Evolutionary conservation across 1,284 basidiomycete species (phyloP).

Genomic region (Rhodotorula sp.): DNA sequence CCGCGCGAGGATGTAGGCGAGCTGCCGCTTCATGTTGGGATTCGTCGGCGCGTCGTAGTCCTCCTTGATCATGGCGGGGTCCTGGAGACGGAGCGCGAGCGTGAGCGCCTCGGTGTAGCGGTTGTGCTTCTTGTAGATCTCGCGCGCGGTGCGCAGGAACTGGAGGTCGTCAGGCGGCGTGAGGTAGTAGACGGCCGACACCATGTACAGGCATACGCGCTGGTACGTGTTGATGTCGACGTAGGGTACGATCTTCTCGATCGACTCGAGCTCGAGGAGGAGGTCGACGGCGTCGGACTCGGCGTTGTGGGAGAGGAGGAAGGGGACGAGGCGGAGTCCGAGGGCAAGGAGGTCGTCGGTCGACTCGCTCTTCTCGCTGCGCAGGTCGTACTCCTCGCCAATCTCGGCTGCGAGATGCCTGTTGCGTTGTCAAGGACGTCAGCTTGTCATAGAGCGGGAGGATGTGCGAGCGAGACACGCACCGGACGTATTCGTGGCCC

Average conservation of each 20-base stretch:
- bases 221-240: conserved; percentile 84
- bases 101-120: conserved; percentile 90
- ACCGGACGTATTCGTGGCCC: conserved; percentile 95
- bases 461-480: not conserved
- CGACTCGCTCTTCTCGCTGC: conserved; percentile 57
- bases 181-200: conserved; percentile 88
- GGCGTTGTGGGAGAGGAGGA: conserved; percentile 91
- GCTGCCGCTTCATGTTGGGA: conserved; percentile 91
- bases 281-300: conserved; percentile 98
- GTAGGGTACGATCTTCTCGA: conserved; percentile 71
- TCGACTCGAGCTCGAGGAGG: conserved; percentile 89
- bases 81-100: conserved; percentile 82
- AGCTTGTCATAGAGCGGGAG: not conserved
- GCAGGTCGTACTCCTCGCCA: conserved; percentile 81
- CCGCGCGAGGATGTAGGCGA: conserved; percentile 89
- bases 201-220: conserved; percentile 97
- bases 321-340: conserved; percentile 83
- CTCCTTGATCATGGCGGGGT: conserved; percentile 73
- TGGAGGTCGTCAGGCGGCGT: conserved; percentile 89
- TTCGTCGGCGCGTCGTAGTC: conserved; percentile 88
- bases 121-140: conserved; percentile 83
- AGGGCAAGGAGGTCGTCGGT: conserved; percentile 71
- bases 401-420: conserved; percentile 90
- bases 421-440: not conserved
- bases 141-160: conserved; percentile 87